phyloP scores from a whole-genome alignment of 2,329 filamentous ascomycete genomes.

The Sporothrix mexicana region DNA sequence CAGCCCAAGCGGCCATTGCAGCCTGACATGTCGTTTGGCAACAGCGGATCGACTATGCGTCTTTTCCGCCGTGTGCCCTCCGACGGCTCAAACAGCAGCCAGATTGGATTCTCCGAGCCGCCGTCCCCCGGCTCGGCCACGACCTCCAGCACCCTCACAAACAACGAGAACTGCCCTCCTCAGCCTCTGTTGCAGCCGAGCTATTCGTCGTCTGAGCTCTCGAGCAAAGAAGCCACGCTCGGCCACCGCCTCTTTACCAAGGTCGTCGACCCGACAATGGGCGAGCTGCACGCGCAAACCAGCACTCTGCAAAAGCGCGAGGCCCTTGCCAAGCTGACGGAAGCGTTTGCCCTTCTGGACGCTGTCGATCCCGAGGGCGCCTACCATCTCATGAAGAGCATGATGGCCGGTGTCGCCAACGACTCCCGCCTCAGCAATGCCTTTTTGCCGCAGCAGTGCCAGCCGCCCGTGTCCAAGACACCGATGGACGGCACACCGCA shows the following conservation, averaged over 20 bases:
- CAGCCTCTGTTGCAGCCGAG: slow-evolving; percentile 40
- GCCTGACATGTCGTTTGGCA: slow-evolving; percentile 90
- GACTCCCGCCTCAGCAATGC: slow-evolving; percentile 68
- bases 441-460: slow-evolving; percentile 49
- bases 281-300: slow-evolving; percentile 85
- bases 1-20: slow-evolving; percentile 78
- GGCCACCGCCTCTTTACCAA: slow-evolving; percentile 82
- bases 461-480: slow-evolving; percentile 43
- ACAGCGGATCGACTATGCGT: slow-evolving; percentile 87
- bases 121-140: slow-evolving; percentile 45
- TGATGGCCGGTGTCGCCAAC: slow-evolving; percentile 74
- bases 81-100: slow-evolving; percentile 60
- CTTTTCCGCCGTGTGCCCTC: slow-evolving; percentile 87
- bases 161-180: slow-evolving; percentile 70
- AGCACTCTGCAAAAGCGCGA: slow-evolving; percentile 72
- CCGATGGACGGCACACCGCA: slow-evolving; percentile 54
- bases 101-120: slow-evolving; percentile 42
- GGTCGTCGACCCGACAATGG: slow-evolving; percentile 79
- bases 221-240: slow-evolving; percentile 80
- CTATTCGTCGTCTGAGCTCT: slow-evolving; percentile 53
- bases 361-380: slow-evolving; percentile 88
- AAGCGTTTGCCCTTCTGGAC: slow-evolving; percentile 85
- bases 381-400: slow-evolving; percentile 79
- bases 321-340: slow-evolving; percentile 79
- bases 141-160: slow-evolving; percentile 43